A percentile compares a stretch with the other conserved stretches of the same genome.
Evolutionary conservation across 805 yeast genomes (phyloP).

Genomic region (Yamadazyma sp.): DNA sequence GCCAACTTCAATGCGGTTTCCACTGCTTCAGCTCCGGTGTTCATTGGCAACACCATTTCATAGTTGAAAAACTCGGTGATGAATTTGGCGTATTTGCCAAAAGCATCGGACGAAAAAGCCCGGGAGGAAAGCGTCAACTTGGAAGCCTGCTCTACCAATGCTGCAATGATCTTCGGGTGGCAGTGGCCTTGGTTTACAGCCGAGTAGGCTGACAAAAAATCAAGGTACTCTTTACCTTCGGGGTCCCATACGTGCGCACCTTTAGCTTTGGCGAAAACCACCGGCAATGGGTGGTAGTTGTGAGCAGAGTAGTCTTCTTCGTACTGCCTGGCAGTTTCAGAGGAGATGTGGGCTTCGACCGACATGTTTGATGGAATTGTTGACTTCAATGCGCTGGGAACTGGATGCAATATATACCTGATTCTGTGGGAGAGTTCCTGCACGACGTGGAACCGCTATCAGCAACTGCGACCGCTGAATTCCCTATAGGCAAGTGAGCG

Average conservation of each 20-base stretch:
- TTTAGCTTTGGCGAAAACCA: constrained; percentile 78
- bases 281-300: constrained; percentile 96
- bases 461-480: too few relatives aligned
- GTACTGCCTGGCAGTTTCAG: constrained; percentile 61
- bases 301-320: constrained; percentile 89
- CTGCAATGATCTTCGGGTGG: constrained; percentile 86
- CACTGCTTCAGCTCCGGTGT: constrained; percentile 98
- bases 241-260: constrained; percentile 99
- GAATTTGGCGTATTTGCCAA: constrained; percentile 83
- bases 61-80: constrained; percentile 86
- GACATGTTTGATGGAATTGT: neutral
- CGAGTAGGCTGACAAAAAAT: constrained; percentile 90
- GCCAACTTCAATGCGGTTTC: constrained; percentile 93
- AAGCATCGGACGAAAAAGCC: constrained; percentile 88
- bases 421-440: constrained; percentile 7
- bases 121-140: constrained; percentile 83
- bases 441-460: too few relatives aligned
- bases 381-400: too few relatives aligned
- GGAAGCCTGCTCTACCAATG: constrained; percentile 84
- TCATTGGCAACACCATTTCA: constrained; percentile 95
- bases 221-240: constrained; percentile 91
- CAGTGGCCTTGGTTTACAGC: constrained; percentile 99
- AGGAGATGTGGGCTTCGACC: constrained; percentile 43
- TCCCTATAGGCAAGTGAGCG: constrained; percentile 7
- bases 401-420: constrained; percentile 3